Evolutionary conservation across 495 filamentous ascomycete genomes (phyloP).

Genomic region (Antarctomyces pellizariae): DNA sequence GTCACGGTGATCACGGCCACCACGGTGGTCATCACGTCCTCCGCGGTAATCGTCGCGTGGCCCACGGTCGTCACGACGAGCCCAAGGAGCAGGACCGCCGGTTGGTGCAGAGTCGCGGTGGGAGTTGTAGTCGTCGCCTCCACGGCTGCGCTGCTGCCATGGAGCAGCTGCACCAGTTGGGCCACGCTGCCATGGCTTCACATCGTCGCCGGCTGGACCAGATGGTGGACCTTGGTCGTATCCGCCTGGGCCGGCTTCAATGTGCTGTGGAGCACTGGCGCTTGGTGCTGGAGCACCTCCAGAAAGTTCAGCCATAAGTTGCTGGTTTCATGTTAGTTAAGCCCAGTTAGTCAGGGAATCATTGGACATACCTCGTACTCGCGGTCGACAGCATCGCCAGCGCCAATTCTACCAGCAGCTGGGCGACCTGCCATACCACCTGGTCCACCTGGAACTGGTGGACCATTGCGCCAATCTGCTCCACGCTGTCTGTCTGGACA

Average conservation of each 20-base stretch:
- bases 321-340: constrained; percentile 28
- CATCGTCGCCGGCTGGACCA: constrained; percentile 19
- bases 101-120: constrained; percentile 8
- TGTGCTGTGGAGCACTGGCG: constrained; percentile 47
- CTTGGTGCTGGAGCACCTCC: constrained; percentile 41
- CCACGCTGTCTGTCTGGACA: constrained; percentile 76
- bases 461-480: constrained; percentile 71
- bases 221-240: constrained; percentile 17
- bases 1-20: constrained; percentile 18
- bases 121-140: constrained; percentile 13
- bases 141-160: constrained; percentile 26
- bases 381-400: constrained; percentile 71
- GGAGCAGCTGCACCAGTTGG: constrained; percentile 77
- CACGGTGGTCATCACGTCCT: constrained; percentile 22
- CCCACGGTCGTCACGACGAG: constrained; percentile 34
- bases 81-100: constrained; percentile 25
- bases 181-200: constrained; percentile 80
- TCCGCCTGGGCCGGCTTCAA: constrained; percentile 62
- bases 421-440: constrained; percentile 17
- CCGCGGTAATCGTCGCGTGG: constrained; percentile 18
- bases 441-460: constrained; percentile 16
- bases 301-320: constrained; percentile 94
- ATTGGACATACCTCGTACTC: constrained; percentile 62
- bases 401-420: constrained; percentile 42
- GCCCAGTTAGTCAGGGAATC: neutral